Conservation (phyloP, 805 yeast genomes). For the Tetrapisispora fleetii region DNA sequence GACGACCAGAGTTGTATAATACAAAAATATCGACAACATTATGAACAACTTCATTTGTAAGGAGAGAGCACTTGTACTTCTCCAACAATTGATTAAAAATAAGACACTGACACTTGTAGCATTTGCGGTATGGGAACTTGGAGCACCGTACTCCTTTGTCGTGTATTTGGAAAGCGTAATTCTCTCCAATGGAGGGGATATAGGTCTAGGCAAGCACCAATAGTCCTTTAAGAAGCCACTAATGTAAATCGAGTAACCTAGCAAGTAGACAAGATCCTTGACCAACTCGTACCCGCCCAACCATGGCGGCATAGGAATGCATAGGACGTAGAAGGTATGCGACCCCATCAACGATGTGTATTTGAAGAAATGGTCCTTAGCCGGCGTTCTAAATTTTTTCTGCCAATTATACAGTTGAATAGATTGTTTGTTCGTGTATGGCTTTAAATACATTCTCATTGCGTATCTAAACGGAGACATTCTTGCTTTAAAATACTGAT, state of each 20-base stretch:
- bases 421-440: conserved; percentile 58
- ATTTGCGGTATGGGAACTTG: conserved; percentile 87
- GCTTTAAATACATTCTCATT: conserved; percentile 45
- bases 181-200: conserved; percentile 83
- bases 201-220: conserved; percentile 85
- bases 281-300: conserved; percentile 51
- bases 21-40: conserved; percentile 28
- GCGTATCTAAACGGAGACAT: conserved; percentile 47
- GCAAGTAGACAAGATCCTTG: conserved; percentile 62
- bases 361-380: conserved; percentile 69
- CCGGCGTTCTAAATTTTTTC: conserved; percentile 35
- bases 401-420: conserved; percentile 50
- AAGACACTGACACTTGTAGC: conserved; percentile 74
- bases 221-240: conserved; percentile 77
- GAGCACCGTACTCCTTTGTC: conserved; percentile 90
- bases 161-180: conserved; percentile 85
- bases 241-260: conserved; percentile 48
- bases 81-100: conserved; percentile 24
- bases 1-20: conserved; percentile 54
- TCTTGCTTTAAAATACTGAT: conserved; percentile 50
- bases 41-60: conserved; percentile 5
- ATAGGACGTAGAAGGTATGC: conserved; percentile 85
- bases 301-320: conserved; percentile 84
- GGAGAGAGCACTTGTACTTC: background rate
- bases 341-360: conserved; percentile 85